Conservation (phyloP, 345 rosid species). For the Citrus trifoliata region DNA sequence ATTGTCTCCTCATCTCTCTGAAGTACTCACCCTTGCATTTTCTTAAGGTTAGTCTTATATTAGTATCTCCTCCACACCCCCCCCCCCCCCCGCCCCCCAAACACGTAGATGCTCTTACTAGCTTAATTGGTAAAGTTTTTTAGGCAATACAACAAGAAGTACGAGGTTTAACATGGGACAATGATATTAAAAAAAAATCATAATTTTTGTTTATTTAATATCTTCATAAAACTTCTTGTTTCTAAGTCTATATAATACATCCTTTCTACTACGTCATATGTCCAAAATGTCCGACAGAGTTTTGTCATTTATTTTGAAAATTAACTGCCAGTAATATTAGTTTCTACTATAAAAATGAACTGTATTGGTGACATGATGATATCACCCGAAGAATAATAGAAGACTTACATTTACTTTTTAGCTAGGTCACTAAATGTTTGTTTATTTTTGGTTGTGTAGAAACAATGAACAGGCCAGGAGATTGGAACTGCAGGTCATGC, state of each 20-base stretch:
- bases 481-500: slow-evolving; percentile 90
- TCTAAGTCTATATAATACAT: too few relatives aligned
- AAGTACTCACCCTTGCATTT: background rate
- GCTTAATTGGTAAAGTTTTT: background rate
- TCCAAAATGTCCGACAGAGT: background rate
- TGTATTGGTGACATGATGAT: background rate
- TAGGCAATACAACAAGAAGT: background rate
- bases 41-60: background rate
- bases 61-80: too few relatives aligned
- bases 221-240: too few relatives aligned
- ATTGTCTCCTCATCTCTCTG: background rate
- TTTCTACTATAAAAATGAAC: background rate
- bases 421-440: background rate
- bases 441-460: background rate
- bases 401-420: background rate
- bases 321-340: too few relatives aligned
- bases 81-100: too few relatives aligned
- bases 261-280: too few relatives aligned
- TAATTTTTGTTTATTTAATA: too few relatives aligned
- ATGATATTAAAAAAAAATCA: too few relatives aligned
- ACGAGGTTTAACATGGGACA: too few relatives aligned
- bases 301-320: background rate
- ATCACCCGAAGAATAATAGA: background rate
- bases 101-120: too few relatives aligned
- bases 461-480: slow-evolving; percentile 80